Base-by-base conservation (phyloP, 192 early-diverging fungal genomes). In the Phycomyces nitens region DNA sequence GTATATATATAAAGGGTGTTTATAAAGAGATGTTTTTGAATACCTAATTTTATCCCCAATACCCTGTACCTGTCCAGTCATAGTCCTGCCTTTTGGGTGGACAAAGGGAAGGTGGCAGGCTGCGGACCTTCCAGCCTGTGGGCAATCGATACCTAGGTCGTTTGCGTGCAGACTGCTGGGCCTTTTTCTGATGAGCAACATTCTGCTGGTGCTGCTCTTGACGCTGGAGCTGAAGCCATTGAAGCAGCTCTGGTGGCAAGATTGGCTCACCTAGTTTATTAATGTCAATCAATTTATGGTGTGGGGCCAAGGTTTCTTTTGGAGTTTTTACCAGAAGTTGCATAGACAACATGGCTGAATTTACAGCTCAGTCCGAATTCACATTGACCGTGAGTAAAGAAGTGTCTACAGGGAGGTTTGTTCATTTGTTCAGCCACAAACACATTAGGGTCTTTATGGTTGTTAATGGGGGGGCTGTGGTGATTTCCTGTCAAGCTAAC, bases 301-400 rank as follows among this genome's bases (percentile, higher is more conserved):
- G n/a, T n/a, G n/a, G n/a, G n/a, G n/a, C n/a, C n/a, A n/a, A n/a
- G n/a, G n/a, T n/a, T n/a, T n/a, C n/a, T n/a, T n/a, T n/a, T n/a
- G n/a, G n/a, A n/a, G n/a, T n/a, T n/a, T 34, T 34, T 34, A 34
- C 29, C 29, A 34, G 29, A 34, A 7, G 55, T n/a, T 22, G 10
- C 8, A 63, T 66, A 61, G 14, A 54, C 58, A 52, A 78, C 62
- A 50, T 78, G 76, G 23, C 69, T 71, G 40, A 68, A 74, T 55
- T 61, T 70, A 60, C 76, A 78, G 15, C 57, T 61, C 16, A 71
- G 50, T 6, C 69, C 76, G 55, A 61, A 78, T 47, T 66, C 72
- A 62, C 76, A 78, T 51, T 47, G 59, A 24, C 73, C 62, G 29
- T 57, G 43, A 8, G 56, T 60, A 16, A 39, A 22, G 43, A 68